Evolutionary conservation across 129 eudicot genomes (phyloP), one percentile per base, ranked within the genome.

Genomic region (Tagetes erecta): DNA sequence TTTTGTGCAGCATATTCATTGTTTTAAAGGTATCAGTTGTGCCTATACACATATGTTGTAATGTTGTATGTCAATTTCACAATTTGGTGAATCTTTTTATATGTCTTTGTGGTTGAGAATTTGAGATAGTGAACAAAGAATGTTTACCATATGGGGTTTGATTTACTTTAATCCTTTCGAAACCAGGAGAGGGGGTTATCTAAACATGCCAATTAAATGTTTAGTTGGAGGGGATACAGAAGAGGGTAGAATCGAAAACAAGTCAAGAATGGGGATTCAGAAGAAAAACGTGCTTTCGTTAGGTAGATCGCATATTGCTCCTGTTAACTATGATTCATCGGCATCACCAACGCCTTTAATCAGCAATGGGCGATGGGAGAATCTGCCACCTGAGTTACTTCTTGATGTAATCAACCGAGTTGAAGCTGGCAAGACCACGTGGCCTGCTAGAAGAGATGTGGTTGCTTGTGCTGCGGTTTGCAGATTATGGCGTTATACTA

Each of bases 401-500:
- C 80, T 84, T 51, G 91, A 87, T 64, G 84, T 91, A 69, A 85
- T 91, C 39, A 64, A 33, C 8, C 76, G 85, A 6, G 70, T 87
- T 6, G 97, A 87, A 59, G 86, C 67, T 37, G 60, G 56, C 9
- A 81, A 82, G 69, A 81, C 85, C 45, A 60, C 80, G 7, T 90
- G 96, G 96, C 93, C 93, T 20, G 81, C 78, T 3, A 71, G 91
- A 45, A 75, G 87, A 68, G 89, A 81, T 14, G 78, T 86, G 42
- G 94, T 91, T 68, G 78, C 81, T 73, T 91, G 91, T 67, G 97
- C 83, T 38, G 80, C 87, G 0, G 87, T 91, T 68, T 87, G 97
- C 64, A 84, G 69, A 71, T 85, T 78, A 1, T 87, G 97, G 97
- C 82, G 94, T 62, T 81, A 78, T 3, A 64, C 80, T 3, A 55